Percentiles rank a stretch among this genome's conserved stretches.
Evolutionary conservation across 495 filamentous ascomycete species (phyloP).

Genomic region (Choiromyces venosus): DNA sequence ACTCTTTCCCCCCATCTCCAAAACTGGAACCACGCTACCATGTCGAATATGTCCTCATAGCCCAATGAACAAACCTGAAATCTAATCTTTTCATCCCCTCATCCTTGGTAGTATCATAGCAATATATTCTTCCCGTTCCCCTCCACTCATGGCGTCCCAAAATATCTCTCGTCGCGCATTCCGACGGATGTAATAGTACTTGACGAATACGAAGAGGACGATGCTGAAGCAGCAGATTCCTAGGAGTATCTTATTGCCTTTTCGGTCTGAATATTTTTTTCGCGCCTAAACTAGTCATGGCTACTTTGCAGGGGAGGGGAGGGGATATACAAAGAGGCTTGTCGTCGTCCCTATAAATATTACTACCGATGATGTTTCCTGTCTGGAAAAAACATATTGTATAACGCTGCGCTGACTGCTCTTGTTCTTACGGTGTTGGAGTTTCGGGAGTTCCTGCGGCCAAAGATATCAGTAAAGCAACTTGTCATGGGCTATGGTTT

Average conservation of each 20-base stretch:
- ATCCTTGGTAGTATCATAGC: conserved; percentile 44
- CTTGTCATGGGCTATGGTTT: no score
- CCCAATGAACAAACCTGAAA: conserved; percentile 44
- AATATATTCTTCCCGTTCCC: conserved; percentile 44
- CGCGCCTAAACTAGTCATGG: neutral
- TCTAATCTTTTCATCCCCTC: conserved; percentile 46
- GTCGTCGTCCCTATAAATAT: conserved; percentile 56
- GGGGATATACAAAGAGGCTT: conserved; percentile 45
- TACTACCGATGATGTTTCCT: conserved; percentile 50
- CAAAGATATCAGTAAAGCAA: neutral
- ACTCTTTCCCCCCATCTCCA: neutral
- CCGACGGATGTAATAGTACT: conserved; percentile 47
- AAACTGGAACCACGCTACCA: neutral
- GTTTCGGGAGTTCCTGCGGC: conserved; percentile 50
- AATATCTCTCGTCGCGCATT: conserved; percentile 42
- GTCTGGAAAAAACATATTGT: conserved; percentile 49
- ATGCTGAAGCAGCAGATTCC: conserved; percentile 48
- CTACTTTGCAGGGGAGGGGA: neutral
- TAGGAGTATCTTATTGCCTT: conserved; percentile 51
- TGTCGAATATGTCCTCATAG: neutral
- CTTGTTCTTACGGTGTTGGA: conserved; percentile 58
- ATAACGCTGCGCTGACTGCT: conserved; percentile 53
- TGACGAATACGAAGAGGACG: conserved; percentile 44
- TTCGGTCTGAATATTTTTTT: conserved; percentile 38
- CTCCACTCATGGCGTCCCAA: conserved; percentile 44